These are phyloP conservation scores for Vanilla planifolia DNA, from an alignment of 106 monocot genomes.

Conservation along the genomic window DNA sequence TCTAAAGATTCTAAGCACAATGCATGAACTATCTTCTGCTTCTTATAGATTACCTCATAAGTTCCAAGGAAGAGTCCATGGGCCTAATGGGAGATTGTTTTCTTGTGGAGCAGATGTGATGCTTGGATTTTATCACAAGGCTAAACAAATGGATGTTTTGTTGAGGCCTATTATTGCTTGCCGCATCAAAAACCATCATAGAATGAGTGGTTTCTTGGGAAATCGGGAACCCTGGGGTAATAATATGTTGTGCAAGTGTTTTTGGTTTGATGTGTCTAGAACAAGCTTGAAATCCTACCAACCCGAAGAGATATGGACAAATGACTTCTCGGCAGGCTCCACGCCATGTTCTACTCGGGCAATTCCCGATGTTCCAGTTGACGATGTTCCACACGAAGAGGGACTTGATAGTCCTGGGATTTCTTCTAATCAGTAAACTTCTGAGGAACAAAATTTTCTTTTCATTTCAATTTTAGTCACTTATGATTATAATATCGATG, in stretches of 20 bases:
- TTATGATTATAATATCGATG: background rate
- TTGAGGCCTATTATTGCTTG: slow-evolving; percentile 11
- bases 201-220: slow-evolving; percentile 32
- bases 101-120: background rate
- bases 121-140: background rate
- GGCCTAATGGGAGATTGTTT: background rate
- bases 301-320: slow-evolving; percentile 16
- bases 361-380: slow-evolving; percentile 49
- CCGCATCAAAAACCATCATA: slow-evolving; percentile 23
- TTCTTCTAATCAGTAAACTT: slow-evolving; percentile 55
- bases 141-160: slow-evolving; percentile 2
- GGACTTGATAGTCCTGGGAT: slow-evolving; percentile 30
- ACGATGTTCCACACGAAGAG: slow-evolving; percentile 34
- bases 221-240: slow-evolving; percentile 25
- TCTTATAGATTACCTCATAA: background rate
- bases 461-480: background rate
- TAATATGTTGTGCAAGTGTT: slow-evolving; percentile 45
- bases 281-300: slow-evolving; percentile 19
- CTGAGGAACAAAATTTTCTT: background rate
- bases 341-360: slow-evolving; percentile 38
- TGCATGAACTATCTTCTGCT: background rate
- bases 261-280: slow-evolving; percentile 36
- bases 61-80: background rate
- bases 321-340: slow-evolving; percentile 26
- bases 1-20: background rate